Evolutionary conservation across 176 grass and related monocot genomes (phyloP).

Genomic region (Alloteropsis semialata): DNA sequence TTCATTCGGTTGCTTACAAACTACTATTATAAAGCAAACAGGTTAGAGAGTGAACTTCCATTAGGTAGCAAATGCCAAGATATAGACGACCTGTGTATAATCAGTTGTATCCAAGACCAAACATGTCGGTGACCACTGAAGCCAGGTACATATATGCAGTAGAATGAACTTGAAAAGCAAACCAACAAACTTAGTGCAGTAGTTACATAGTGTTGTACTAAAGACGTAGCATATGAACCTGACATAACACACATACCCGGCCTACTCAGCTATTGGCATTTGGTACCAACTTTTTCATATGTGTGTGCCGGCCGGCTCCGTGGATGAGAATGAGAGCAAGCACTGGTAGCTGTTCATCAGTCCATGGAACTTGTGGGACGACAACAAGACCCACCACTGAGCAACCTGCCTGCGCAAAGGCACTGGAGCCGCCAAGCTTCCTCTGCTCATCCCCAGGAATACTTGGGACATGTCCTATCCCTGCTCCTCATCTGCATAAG

Average conservation of each 20-base stretch:
- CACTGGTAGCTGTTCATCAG: background rate
- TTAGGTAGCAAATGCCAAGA: background rate
- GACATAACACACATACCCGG: background rate
- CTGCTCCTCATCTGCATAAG: constrained; percentile 30
- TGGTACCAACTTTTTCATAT: constrained; percentile 18
- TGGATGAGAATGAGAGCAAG: background rate
- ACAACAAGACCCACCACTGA: constrained; percentile 45
- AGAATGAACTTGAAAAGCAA: background rate
- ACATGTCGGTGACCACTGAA: background rate
- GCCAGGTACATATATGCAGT: background rate
- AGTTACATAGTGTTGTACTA: constrained; percentile 1
- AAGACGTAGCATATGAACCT: constrained; percentile 6
- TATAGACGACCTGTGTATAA: background rate
- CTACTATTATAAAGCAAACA: background rate
- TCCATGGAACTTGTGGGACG: constrained; percentile 40
- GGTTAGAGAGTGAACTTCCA: background rate
- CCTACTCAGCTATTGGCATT: constrained; percentile 21
- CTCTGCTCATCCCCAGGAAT: constrained; percentile 39
- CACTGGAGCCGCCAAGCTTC: background rate
- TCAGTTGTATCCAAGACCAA: background rate
- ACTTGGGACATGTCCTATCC: constrained; percentile 61
- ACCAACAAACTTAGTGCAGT: constrained; percentile 21
- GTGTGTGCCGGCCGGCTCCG: constrained; percentile 24
- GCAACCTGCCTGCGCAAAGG: constrained; percentile 21
- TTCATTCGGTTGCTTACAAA: background rate